phyloP scores from a whole-genome alignment of 139 green algal genomes.

The Tetradesmus lagerheimii region DNA sequence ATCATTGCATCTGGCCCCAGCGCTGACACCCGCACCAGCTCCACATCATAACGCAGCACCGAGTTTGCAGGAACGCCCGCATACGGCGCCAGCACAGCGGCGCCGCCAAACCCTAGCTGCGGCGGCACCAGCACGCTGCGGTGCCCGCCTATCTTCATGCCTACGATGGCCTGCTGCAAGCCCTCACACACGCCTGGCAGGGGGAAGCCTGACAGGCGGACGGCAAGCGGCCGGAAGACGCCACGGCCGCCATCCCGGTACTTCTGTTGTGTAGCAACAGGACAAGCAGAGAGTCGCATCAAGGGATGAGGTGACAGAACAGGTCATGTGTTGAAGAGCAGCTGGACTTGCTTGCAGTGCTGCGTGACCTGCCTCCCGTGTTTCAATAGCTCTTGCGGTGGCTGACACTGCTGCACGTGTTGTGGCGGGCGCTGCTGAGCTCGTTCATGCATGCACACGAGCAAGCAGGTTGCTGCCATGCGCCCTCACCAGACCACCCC shows the following conservation, averaged over 20 bases:
- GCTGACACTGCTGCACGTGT: not conserved
- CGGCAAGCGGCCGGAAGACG: slow-evolving; percentile 6
- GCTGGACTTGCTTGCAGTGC: no score
- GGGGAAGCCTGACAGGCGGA: slow-evolving; percentile 1
- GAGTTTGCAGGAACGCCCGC: slow-evolving; percentile 2
- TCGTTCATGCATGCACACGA: no score
- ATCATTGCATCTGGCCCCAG: slow-evolving; percentile 28
- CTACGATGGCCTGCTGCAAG: slow-evolving; percentile 30
- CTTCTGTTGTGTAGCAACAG: not conserved
- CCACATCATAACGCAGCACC: slow-evolving; percentile 18
- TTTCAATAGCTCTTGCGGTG: not conserved
- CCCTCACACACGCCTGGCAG: slow-evolving; percentile 33
- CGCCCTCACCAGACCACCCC: slow-evolving; percentile 27
- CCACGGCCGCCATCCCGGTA: slow-evolving; percentile 41
- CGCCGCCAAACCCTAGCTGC: slow-evolving; percentile 13
- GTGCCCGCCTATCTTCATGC: slow-evolving; percentile 37
- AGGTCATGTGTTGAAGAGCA: no score
- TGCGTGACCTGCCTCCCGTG: not conserved
- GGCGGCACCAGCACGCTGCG: slow-evolving; percentile 15
- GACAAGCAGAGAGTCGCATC: not conserved
- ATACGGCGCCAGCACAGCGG: slow-evolving; percentile 26
- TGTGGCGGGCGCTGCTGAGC: no score
- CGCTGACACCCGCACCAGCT: slow-evolving; percentile 36
- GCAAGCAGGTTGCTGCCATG: not conserved
- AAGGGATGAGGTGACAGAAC: no score